A percentile compares a stretch with the other conserved stretches of the same genome.
Conservation (phyloP, 2,329 filamentous ascomycete genomes). For the Zasmidium citrigriseum region DNA sequence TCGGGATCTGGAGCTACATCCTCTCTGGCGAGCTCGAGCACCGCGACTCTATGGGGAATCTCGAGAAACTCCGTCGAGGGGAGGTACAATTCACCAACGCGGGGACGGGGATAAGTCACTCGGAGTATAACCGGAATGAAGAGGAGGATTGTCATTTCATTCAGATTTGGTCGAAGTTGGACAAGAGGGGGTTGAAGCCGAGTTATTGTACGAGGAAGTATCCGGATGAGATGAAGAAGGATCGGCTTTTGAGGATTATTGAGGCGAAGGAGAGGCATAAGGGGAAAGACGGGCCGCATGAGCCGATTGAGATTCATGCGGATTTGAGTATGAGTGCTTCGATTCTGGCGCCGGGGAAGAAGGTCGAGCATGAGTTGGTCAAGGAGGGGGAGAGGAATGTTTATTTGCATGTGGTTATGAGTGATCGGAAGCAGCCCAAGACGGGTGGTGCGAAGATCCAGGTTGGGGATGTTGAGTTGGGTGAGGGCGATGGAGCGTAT, state of each 20-base stretch:
- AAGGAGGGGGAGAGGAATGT: slow-evolving; percentile 67
- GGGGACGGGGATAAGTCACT: slow-evolving; percentile 78
- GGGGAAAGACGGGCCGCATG: slow-evolving; percentile 67
- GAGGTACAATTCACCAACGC: slow-evolving; percentile 90
- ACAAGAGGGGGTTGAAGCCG: slow-evolving; percentile 70
- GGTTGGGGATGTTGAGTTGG: slow-evolving; percentile 66
- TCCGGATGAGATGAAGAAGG: slow-evolving; percentile 69
- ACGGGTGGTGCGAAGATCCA: slow-evolving; percentile 70
- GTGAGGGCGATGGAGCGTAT: slow-evolving; percentile 81
- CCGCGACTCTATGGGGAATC: slow-evolving; percentile 76
- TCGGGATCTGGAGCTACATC: slow-evolving; percentile 88
- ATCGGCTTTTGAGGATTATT: slow-evolving; percentile 72
- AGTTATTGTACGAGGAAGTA: slow-evolving; percentile 76
- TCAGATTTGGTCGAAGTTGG: slow-evolving; percentile 85
- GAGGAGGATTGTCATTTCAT: slow-evolving; percentile 76
- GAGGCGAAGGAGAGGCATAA: slow-evolving; percentile 66
- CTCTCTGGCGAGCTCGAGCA: slow-evolving; percentile 84
- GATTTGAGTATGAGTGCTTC: slow-evolving; percentile 82
- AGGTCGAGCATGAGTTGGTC: slow-evolving; percentile 73
- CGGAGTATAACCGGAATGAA: slow-evolving; percentile 76
- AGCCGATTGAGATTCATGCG: slow-evolving; percentile 79
- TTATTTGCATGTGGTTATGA: slow-evolving; percentile 80
- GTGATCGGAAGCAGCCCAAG: slow-evolving; percentile 54
- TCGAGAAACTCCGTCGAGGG: slow-evolving; percentile 71
- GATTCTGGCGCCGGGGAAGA: slow-evolving; percentile 65